Evolutionary conservation across 108 stramenopile genomes (phyloP), one percentile per base, ranked within the genome.

Genomic region (Nitzschia sp.): DNA sequence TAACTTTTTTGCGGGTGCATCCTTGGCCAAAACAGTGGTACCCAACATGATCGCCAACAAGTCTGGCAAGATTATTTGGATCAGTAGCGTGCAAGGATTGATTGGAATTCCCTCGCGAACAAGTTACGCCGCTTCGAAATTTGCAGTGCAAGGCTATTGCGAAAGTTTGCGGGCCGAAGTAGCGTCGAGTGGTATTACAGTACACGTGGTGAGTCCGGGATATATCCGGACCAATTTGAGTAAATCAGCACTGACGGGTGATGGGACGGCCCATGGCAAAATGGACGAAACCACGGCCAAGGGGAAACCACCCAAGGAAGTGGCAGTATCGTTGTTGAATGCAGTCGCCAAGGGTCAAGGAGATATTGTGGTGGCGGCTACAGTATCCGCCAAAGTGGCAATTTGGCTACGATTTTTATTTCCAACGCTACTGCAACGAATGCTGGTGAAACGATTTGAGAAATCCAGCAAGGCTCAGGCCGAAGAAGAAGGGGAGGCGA

Each of bases 101-200:
- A 64, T 94, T 6, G 93, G 90, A 6, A 91, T 88, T 24, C 93
- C 93, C 0, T 81, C 72, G 59, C 72, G 93, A 53, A 86, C 87
- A 11, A 80, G 78, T 32, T 94, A 94, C 55, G 90, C 90, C 6
- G 93, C 93, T 21, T 81, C 79, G 35, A 94, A 94, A 59, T 91
- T 91, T 71, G 93, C 93, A 4, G 90, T 94, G 13, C 90, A 94
- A 60, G 93, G 93, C 2, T 94, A 91, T 62, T 85, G 83, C 49
- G 93, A 94, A 72, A 80, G 87, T 21, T 72, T 94, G 0, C 76
- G 93, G 31, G 85, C 86, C 13, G 93, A 94, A 75, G 38, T 94
- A n/a, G 74, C 88, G 1, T 72, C 82, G 9, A 66, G 64, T 45
- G 78, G 78, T 35, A 64, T 94, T 15, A 61, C 74, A 11, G 88